phyloP scores from a whole-genome alignment of 192 early-diverging fungal genomes.

The Umbelopsis ramanniana region DNA sequence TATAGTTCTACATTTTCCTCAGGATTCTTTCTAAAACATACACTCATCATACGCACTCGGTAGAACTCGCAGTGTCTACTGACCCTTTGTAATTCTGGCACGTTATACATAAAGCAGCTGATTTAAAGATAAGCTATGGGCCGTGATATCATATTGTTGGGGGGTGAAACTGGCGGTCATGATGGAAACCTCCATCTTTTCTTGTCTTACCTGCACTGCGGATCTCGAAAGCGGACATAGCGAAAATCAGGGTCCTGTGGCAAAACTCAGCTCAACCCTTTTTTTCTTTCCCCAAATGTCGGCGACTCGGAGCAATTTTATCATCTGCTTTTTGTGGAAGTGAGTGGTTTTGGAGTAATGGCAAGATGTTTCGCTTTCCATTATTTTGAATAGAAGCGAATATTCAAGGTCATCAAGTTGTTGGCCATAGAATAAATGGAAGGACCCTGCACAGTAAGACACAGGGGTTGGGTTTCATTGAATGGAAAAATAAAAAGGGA shows the following conservation, averaged over 20 bases:
- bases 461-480: neutral
- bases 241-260: slow-evolving; percentile 23
- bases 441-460: neutral
- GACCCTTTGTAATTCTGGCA: neutral
- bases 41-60: slow-evolving; percentile 13
- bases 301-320: neutral
- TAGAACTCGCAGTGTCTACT: neutral
- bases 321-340: no score
- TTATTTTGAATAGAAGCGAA: no score
- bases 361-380: no score
- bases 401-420: no score
- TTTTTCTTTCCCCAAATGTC: neutral
- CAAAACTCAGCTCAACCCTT: neutral
- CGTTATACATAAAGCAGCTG: slow-evolving; percentile 23
- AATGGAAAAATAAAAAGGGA: neutral
- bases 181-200: neutral
- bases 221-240: slow-evolving; percentile 4
- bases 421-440: neutral
- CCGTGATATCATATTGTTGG: no score
- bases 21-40: neutral
- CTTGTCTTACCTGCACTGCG: slow-evolving; percentile 2
- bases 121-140: neutral
- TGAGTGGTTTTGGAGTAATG: no score
- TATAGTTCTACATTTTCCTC: neutral
- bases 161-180: neutral